A percentile compares a stretch with the other conserved stretches of the same genome.
Evolutionary conservation across 371 early-diverging fungal genomes (phyloP).

Genomic region (Racocetra persica): DNA sequence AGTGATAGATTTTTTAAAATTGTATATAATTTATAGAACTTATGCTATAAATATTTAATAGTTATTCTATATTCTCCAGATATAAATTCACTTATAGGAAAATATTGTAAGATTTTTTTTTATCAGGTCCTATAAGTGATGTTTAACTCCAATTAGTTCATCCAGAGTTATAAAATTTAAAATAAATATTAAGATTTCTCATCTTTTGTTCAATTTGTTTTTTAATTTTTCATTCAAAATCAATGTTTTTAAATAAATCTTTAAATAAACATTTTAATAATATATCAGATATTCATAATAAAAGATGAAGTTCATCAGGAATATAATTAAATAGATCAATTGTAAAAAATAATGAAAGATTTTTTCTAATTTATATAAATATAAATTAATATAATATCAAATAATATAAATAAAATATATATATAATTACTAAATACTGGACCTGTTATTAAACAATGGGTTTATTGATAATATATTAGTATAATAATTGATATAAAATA

Average conservation of each 20-base stretch:
- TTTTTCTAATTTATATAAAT: not conserved
- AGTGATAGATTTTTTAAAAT: not conserved
- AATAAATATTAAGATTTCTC: not conserved
- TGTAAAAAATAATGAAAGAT: not conserved
- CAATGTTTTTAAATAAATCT: slow-evolving; percentile 4
- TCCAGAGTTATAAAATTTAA: not conserved
- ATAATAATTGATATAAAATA: too few relatives aligned
- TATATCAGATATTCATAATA: not conserved
- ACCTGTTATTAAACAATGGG: too few relatives aligned
- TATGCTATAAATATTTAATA: not conserved
- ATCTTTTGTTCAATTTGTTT: slow-evolving; percentile 8
- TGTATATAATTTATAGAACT: slow-evolving; percentile 4
- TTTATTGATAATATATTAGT: too few relatives aligned
- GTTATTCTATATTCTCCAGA: not conserved
- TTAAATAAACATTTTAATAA: slow-evolving; percentile 9
- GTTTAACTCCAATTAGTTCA: too few relatives aligned
- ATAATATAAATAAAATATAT: too few relatives aligned
- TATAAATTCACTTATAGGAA: slow-evolving; percentile 8
- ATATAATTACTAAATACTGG: too few relatives aligned
- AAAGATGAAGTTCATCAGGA: not conserved
- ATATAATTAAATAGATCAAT: slow-evolving; percentile 15
- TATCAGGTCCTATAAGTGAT: too few relatives aligned
- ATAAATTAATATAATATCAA: too few relatives aligned
- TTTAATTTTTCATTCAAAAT: not conserved
- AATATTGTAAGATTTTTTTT: slow-evolving; percentile 4